Percentiles rank a stretch among this genome's conserved stretches.
phyloP scores from a whole-genome alignment of 257 asterid species.

The Misopates orontium region DNA sequence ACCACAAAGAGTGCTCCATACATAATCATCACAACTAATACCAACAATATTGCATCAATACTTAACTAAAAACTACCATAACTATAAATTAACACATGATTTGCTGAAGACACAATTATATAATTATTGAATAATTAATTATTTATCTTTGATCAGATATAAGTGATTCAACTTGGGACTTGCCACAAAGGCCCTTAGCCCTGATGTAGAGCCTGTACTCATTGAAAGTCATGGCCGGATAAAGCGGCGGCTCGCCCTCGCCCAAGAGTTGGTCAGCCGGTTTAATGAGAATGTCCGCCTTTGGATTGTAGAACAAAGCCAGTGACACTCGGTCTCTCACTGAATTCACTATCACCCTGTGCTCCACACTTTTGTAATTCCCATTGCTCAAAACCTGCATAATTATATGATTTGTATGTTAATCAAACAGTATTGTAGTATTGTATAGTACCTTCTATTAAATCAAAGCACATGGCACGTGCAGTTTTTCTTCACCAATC shows the following conservation, averaged over 20 bases:
- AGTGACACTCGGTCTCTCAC: conserved; percentile 56
- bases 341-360: conserved; percentile 66
- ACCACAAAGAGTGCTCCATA: too few species aligned
- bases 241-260: conserved; percentile 41
- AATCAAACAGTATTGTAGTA: too few species aligned
- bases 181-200: conserved; percentile 60
- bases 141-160: conserved; percentile 27
- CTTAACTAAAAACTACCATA: too few species aligned
- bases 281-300: conserved; percentile 45
- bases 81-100: too few species aligned
- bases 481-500: too few species aligned
- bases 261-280: conserved; percentile 60
- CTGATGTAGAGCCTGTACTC: conserved; percentile 51
- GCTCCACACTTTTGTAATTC: conserved; percentile 66
- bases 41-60: too few species aligned
- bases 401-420: too few species aligned
- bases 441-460: neutral
- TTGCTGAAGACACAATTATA: too few species aligned
- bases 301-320: conserved; percentile 71
- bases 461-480: too few species aligned
- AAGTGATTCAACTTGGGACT: conserved; percentile 58
- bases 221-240: conserved; percentile 46
- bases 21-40: too few species aligned
- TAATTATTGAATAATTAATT: too few species aligned
- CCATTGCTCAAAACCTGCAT: conserved; percentile 61